Percentiles rank a stretch among this genome's conserved stretches.
Evolutionary conservation across 2,329 filamentous ascomycete genomes (phyloP).

Genomic region (Neopestalotiopsis sp.): DNA sequence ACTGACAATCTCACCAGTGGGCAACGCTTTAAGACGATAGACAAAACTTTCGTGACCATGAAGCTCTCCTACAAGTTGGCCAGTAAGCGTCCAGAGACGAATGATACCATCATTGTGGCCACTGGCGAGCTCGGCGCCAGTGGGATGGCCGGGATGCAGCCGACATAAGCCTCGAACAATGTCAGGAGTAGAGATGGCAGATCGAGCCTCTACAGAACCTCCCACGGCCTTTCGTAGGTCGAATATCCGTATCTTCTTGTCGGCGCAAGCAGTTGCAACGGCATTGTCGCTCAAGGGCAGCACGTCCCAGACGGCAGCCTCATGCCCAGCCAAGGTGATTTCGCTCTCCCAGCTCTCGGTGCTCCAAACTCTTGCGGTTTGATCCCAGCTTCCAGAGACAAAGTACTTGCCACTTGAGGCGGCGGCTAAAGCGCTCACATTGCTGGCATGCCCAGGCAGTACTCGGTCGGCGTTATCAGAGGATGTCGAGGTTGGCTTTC

Average conservation of each 20-base stretch:
- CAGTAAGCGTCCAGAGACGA: slow-evolving; percentile 83
- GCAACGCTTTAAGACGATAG: slow-evolving; percentile 79
- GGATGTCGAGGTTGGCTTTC: slow-evolving; percentile 69
- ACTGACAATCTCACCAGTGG: slow-evolving; percentile 87
- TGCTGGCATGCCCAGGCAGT: slow-evolving; percentile 83
- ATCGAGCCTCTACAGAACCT: slow-evolving; percentile 56
- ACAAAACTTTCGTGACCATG: slow-evolving; percentile 94
- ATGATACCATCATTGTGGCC: slow-evolving; percentile 93
- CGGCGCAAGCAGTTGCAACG: slow-evolving; percentile 90
- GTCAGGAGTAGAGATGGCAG: slow-evolving; percentile 71
- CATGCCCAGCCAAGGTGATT: slow-evolving; percentile 75
- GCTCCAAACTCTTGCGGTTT: slow-evolving; percentile 84
- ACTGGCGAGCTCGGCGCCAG: slow-evolving; percentile 90
- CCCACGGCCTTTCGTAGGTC: slow-evolving; percentile 68
- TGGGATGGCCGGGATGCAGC: slow-evolving; percentile 76
- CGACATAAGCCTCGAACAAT: slow-evolving; percentile 88
- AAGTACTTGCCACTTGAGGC: slow-evolving; percentile 75
- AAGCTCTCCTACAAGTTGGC: slow-evolving; percentile 76
- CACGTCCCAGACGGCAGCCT: slow-evolving; percentile 86
- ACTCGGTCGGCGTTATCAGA: slow-evolving; percentile 84
- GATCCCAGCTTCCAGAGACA: slow-evolving; percentile 94
- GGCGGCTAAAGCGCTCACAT: slow-evolving; percentile 86
- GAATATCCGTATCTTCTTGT: slow-evolving; percentile 87
- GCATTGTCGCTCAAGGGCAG: slow-evolving; percentile 80
- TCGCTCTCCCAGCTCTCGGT: slow-evolving; percentile 85